Evolutionary conservation across 2,329 filamentous ascomycete genomes (phyloP).

Genomic region (Canariomyces notabilis): DNA sequence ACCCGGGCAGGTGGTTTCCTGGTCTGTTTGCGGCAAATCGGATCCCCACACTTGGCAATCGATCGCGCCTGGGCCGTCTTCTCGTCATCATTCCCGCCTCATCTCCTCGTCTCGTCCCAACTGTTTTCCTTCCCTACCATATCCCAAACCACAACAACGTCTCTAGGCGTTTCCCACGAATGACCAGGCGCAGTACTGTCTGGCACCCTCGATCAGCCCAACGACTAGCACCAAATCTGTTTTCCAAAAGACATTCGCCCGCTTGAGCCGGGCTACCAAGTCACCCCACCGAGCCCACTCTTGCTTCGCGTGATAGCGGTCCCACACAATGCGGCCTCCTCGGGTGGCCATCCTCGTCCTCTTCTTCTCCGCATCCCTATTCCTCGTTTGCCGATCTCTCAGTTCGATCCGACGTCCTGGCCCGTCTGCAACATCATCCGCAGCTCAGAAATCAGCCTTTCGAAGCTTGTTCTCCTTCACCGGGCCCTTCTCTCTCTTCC

Average conservation of each 20-base stretch:
- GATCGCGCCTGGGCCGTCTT: neutral
- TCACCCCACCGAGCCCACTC: neutral
- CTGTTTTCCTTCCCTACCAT: neutral
- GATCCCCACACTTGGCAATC: neutral
- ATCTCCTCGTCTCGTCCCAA: too few relatives aligned
- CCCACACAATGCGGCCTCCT: conserved; percentile 49
- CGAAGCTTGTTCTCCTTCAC: conserved; percentile 64
- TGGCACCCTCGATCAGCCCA: conserved; percentile 16
- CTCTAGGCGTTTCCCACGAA: conserved; percentile 6
- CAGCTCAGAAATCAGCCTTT: conserved; percentile 39
- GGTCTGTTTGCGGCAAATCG: neutral
- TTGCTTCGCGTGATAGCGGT: conserved; percentile 3
- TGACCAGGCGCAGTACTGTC: conserved; percentile 14
- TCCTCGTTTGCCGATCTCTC: conserved; percentile 51
- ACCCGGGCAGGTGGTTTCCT: neutral
- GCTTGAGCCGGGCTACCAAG: neutral
- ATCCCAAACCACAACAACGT: neutral
- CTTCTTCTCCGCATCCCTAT: conserved; percentile 49
- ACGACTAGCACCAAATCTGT: conserved; percentile 8
- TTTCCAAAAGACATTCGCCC: neutral
- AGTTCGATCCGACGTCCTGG: conserved; percentile 34
- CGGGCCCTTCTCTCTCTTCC: conserved; percentile 80
- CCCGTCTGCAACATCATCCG: conserved; percentile 16
- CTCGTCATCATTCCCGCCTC: conserved; percentile 7
- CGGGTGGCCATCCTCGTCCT: conserved; percentile 50